A percentile compares a stretch with the other conserved stretches of the same genome.
Conservation (phyloP, 768 basidiomycete genomes). For the Tulasnella sp. region DNA sequence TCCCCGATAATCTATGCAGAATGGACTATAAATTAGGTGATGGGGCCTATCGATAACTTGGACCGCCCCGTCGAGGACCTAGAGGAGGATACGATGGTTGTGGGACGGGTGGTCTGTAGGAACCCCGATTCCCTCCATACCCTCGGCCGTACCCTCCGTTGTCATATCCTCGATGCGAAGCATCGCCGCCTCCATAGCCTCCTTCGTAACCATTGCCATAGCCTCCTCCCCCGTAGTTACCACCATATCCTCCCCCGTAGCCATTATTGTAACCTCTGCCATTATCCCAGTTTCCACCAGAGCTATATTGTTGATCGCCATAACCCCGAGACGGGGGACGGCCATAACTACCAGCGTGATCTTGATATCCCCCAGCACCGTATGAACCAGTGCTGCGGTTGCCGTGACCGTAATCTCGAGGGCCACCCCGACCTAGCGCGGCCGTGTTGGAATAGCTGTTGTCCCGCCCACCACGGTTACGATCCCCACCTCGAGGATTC, state of each 20-base stretch:
- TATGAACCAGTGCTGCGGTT: slow-evolving; percentile 19
- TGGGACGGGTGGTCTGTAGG: too few species aligned
- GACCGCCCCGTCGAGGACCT: too few species aligned
- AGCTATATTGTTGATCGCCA: too few species aligned
- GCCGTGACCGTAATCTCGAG: slow-evolving; percentile 1
- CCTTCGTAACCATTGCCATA: slow-evolving; percentile 14
- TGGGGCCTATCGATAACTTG: too few species aligned
- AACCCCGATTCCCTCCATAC: slow-evolving; percentile 36
- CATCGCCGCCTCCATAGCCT: slow-evolving; percentile 12
- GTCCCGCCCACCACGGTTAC: slow-evolving; percentile 19
- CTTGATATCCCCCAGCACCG: slow-evolving; percentile 36
- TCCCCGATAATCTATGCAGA: too few species aligned
- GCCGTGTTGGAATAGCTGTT: slow-evolving; percentile 2
- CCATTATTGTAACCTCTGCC: slow-evolving; percentile 1
- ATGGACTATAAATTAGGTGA: too few species aligned
- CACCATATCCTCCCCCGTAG: neutral
- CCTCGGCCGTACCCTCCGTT: slow-evolving; percentile 22
- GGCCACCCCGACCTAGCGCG: slow-evolving; percentile 18
- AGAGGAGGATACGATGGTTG: too few species aligned
- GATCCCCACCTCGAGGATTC: slow-evolving; percentile 25
- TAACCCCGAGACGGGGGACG: too few species aligned
- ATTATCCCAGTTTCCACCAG: neutral
- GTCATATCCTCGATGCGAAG: slow-evolving; percentile 8
- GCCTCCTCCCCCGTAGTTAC: slow-evolving; percentile 17
- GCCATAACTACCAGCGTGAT: slow-evolving; percentile 1